These are phyloP conservation scores for Ophiocordyceps robertsii DNA, from an alignment of 2,329 filamentous ascomycete species.

Conservation along the genomic window DNA sequence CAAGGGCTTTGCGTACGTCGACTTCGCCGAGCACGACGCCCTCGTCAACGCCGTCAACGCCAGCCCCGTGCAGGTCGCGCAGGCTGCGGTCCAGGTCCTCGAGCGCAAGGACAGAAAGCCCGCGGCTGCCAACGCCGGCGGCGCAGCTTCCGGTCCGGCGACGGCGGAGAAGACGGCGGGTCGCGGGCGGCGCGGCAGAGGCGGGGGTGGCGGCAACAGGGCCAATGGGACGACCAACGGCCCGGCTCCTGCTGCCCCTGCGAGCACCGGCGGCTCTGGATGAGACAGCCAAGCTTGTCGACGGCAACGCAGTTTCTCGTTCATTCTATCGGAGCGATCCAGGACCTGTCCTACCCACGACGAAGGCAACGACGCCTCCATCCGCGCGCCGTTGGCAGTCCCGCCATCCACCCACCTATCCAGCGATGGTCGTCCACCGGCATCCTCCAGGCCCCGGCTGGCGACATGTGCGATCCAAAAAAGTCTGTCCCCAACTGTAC, in stretches of 20 bases:
- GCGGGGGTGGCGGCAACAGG: conserved; percentile 7
- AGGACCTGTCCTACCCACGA: not conserved
- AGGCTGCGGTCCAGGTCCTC: conserved; percentile 75
- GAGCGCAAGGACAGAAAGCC: conserved; percentile 58
- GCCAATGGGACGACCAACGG: conserved; percentile 3
- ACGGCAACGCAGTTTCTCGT: not conserved
- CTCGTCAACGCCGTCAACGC: conserved; percentile 69
- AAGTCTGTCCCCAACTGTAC: too few relatives aligned
- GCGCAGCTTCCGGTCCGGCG: conserved; percentile 1
- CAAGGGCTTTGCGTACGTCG: conserved; percentile 88
- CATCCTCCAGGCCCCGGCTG: too few relatives aligned
- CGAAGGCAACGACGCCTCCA: not conserved
- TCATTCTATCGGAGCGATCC: not conserved
- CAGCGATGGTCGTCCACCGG: too few relatives aligned
- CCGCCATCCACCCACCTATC: too few relatives aligned
- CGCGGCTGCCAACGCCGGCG: conserved; percentile 5
- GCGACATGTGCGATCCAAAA: too few relatives aligned
- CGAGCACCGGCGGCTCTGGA: conserved; percentile 5
- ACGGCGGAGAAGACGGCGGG: conserved; percentile 8
- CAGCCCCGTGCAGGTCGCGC: conserved; percentile 69
- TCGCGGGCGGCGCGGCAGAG: conserved; percentile 10
- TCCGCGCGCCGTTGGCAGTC: too few relatives aligned
- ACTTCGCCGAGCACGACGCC: conserved; percentile 62
- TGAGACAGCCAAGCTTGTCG: not conserved
- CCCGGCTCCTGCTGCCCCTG: conserved; percentile 1